A percentile compares a stretch with the other conserved stretches of the same genome.
phyloP scores from a whole-genome alignment of 805 yeast genomes.

The Myxozyma geophila region DNA sequence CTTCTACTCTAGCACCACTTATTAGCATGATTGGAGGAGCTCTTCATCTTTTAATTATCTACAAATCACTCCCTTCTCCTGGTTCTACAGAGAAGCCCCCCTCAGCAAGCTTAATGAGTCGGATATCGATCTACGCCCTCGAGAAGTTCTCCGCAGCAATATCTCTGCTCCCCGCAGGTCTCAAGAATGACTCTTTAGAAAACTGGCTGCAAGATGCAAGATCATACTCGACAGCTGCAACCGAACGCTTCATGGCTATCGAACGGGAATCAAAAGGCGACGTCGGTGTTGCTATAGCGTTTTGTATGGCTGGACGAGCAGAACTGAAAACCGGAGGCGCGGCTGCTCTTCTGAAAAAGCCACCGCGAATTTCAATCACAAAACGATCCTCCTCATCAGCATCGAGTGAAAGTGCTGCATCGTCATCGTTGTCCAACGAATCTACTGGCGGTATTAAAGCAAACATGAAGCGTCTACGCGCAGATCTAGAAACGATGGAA shows the following conservation, averaged over 20 bases:
- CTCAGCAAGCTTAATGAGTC: conserved; percentile 40
- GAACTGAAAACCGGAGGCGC: conserved; percentile 27
- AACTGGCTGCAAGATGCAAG: conserved; percentile 41
- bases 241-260: conserved; percentile 41
- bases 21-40: conserved; percentile 40
- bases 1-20: conserved; percentile 38
- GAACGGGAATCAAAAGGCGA: conserved; percentile 39
- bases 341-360: conserved; percentile 11
- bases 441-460: conserved; percentile 9
- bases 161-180: conserved; percentile 36
- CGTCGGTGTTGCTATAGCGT: conserved; percentile 42
- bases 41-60: conserved; percentile 41
- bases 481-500: conserved; percentile 30
- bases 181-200: conserved; percentile 24
- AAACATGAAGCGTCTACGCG: conserved; percentile 28
- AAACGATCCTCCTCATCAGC: conserved; percentile 8
- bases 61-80: conserved; percentile 37
- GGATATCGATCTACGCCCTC: conserved; percentile 44
- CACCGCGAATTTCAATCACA: conserved; percentile 2
- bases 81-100: conserved; percentile 27
- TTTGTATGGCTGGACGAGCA: conserved; percentile 36
- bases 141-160: conserved; percentile 43
- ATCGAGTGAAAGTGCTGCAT: neutral
- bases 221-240: conserved; percentile 39
- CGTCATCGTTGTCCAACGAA: neutral